Percentiles rank a stretch among this genome's conserved stretches.
phyloP scores from a whole-genome alignment of 192 early-diverging fungal species.

The Podila verticillata region DNA sequence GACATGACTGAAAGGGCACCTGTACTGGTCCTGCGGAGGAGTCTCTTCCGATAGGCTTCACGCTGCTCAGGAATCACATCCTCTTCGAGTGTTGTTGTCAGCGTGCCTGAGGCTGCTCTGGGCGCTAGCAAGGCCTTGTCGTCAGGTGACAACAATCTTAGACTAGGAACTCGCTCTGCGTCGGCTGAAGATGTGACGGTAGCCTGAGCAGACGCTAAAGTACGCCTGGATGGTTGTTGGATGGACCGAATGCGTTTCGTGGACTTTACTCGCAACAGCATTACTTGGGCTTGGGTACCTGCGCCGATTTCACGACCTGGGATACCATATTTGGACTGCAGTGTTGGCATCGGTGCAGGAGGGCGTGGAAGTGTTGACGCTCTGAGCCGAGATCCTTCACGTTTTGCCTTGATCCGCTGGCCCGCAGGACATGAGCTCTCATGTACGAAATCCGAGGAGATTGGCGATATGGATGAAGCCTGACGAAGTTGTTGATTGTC shows the following conservation, averaged over 20 bases:
- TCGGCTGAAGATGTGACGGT: neutral
- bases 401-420: conserved; percentile 12
- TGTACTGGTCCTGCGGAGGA: conserved; percentile 27
- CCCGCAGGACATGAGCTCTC: conserved; percentile 25
- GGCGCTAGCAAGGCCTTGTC: conserved; percentile 8
- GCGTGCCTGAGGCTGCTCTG: conserved; percentile 9
- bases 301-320: conserved; percentile 36
- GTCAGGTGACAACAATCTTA: neutral
- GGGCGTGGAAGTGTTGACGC: conserved; percentile 8
- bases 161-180: neutral
- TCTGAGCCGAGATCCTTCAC: neutral
- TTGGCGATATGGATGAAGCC: conserved; percentile 13
- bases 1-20: neutral
- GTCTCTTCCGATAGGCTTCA: conserved; percentile 29
- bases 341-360: conserved; percentile 13
- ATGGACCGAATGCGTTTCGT: conserved; percentile 13
- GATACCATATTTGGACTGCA: conserved; percentile 46
- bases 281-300: conserved; percentile 43
- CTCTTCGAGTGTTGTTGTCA: conserved; percentile 37
- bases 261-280: conserved; percentile 34
- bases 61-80: conserved; percentile 42
- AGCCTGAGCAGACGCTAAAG: neutral
- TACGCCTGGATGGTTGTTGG: neutral
- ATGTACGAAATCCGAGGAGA: conserved; percentile 31
- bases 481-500: neutral